Evolutionary conservation across 768 basidiomycete species (phyloP), one percentile per base, ranked within the genome.

Genomic region (Leccinellum albellum): DNA sequence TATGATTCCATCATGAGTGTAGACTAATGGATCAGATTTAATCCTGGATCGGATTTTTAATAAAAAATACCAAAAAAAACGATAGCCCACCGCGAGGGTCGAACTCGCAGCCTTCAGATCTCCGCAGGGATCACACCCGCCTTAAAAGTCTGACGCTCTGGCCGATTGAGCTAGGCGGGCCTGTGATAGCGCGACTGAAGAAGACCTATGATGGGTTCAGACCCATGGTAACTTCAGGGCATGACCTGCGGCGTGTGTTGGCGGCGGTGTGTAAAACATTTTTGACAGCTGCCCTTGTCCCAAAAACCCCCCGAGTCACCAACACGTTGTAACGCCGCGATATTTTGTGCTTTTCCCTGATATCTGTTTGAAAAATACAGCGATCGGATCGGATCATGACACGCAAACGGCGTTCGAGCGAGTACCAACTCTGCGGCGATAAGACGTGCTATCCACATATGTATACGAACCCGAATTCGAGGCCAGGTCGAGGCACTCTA

Each of bases 101-200:
- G 85, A 87, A 87, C 85, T 84, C 85, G 85, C 85, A 87, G 82
- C 85, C 85, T 87, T 87, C 83, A 87, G 85, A 87, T 86, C 51
- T 57, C 65, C 3, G 49, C 50, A 50, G 58, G 68, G 49, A 58
- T 52, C 32, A 46, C 1, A 1, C 69, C 70, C 70, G 69, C 69
- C 70, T 58, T 71, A 71, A 71, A 71, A 81, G 79, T 81, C 79
- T 80, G 80, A 81, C 80, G 79, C 79, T 81, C 80, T 81, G 78
- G 73, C 79, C 79, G 67, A 81, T 80, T 81, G 80, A 81, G 79
- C 80, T 81, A 81, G 79, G 78, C 79, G 78, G 80, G 79, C 79
- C 26, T 51, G 32, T 33, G 29, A 23, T 33, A 7, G 2, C 17
- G 5, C 6, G 14, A 2, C 12, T 15, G 24, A 5, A 47, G 24